Percentiles rank a stretch among this genome's conserved stretches.
Evolutionary conservation across 176 grass and related monocot species (phyloP).

Genomic region (Oryza australiensis): DNA sequence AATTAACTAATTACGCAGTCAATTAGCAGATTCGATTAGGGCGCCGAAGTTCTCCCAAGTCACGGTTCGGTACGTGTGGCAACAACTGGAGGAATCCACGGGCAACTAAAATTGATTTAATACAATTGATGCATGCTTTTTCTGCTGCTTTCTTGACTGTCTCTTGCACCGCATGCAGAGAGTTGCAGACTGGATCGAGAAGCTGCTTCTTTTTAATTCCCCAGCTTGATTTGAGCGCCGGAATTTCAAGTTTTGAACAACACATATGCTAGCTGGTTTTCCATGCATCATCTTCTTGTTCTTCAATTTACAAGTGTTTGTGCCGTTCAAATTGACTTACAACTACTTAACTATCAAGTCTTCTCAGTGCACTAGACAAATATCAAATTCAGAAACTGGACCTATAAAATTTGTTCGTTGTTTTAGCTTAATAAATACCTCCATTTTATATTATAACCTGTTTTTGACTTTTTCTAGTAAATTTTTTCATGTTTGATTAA

Average conservation of each 20-base stretch:
- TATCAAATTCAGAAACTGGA: background rate
- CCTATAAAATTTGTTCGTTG: background rate
- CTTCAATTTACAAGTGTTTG: background rate
- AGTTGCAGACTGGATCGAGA: background rate
- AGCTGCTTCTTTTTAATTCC: background rate
- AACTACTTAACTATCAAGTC: background rate
- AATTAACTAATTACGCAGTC: background rate
- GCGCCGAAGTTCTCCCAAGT: background rate
- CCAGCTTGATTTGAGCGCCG: background rate
- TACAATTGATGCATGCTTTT: conserved; percentile 2
- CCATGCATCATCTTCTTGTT: background rate
- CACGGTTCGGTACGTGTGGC: conserved; percentile 29
- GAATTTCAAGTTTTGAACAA: background rate
- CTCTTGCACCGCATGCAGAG: background rate
- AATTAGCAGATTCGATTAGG: background rate
- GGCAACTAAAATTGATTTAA: background rate
- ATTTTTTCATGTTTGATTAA: too few species aligned
- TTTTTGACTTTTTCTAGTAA: too few species aligned
- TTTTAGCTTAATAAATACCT: background rate
- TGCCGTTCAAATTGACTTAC: background rate
- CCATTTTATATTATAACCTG: too few species aligned
- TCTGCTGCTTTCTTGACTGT: background rate
- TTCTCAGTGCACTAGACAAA: background rate
- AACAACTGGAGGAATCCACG: conserved; percentile 38
- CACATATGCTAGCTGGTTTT: background rate